phyloP scores from a whole-genome alignment of 2,329 filamentous ascomycete species.

The Clonostachys byssicola region DNA sequence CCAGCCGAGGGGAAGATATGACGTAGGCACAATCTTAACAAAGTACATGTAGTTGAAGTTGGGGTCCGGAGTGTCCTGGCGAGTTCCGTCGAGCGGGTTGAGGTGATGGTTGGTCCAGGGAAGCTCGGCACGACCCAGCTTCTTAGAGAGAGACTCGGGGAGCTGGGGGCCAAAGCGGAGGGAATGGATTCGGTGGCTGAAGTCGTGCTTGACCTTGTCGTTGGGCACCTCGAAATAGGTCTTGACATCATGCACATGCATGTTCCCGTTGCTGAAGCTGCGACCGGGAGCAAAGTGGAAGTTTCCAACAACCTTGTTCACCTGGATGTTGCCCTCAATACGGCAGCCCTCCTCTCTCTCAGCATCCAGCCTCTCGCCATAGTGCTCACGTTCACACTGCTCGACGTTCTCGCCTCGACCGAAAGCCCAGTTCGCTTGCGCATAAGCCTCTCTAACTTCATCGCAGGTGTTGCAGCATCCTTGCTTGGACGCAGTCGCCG shows the following conservation, averaged over 20 bases:
- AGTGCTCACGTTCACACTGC: constrained; percentile 94
- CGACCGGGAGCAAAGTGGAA: constrained; percentile 97
- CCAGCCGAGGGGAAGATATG: constrained; percentile 90
- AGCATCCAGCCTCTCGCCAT: constrained; percentile 79
- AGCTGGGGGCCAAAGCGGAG: constrained; percentile 92
- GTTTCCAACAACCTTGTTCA: constrained; percentile 98
- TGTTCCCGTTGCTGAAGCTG: constrained; percentile 92
- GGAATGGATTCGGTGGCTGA: constrained; percentile 83
- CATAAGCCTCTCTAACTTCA: constrained; percentile 94
- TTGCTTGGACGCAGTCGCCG: constrained; percentile 66
- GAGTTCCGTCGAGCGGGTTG: constrained; percentile 82
- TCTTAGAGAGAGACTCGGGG: constrained; percentile 64
- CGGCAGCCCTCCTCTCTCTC: constrained; percentile 92
- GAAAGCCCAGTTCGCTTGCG: constrained; percentile 86
- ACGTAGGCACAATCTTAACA: constrained; percentile 95
- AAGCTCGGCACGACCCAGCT: constrained; percentile 45
- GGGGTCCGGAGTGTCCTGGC: constrained; percentile 74
- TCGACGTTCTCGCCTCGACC: constrained; percentile 88
- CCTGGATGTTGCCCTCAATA: constrained; percentile 84
- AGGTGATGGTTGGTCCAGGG: constrained; percentile 86
- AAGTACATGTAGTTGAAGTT: constrained; percentile 99
- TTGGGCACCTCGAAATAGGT: constrained; percentile 81
- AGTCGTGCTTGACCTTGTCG: constrained; percentile 67
- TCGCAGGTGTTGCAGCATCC: constrained; percentile 97
- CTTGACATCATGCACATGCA: constrained; percentile 96